These are phyloP conservation scores for Euryodendron excelsum DNA, from an alignment of 148 eudicot species.

Conservation along the genomic window DNA sequence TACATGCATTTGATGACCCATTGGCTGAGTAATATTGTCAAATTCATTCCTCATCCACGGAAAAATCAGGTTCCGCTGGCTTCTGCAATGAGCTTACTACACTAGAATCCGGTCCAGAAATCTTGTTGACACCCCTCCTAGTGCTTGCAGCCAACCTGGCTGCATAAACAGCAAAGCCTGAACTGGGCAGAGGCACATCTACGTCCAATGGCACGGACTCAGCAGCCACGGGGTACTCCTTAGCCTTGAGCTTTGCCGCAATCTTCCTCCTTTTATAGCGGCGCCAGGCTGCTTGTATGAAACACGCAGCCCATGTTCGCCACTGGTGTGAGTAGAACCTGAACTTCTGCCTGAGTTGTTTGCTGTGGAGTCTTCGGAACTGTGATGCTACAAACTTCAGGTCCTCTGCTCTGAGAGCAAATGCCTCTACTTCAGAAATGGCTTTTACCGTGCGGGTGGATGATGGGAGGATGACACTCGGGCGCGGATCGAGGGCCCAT, in stretches of 20 bases:
- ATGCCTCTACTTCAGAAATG: constrained; percentile 71
- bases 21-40: no score
- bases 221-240: constrained; percentile 19
- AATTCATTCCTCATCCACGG: constrained; percentile 59
- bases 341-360: constrained; percentile 63
- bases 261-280: constrained; percentile 39
- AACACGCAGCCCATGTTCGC: constrained; percentile 81
- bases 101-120: constrained; percentile 32
- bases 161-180: constrained; percentile 40
- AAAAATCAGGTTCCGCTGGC: constrained; percentile 88
- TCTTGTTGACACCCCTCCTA: constrained; percentile 34
- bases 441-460: constrained; percentile 81
- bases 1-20: not conserved
- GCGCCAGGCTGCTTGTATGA: constrained; percentile 76
- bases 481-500: constrained; percentile 66
- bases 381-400: constrained; percentile 69
- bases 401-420: constrained; percentile 64
- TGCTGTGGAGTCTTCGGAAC: constrained; percentile 68
- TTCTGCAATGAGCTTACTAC: constrained; percentile 53
- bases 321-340: constrained; percentile 74
- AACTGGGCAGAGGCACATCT: constrained; percentile 18
- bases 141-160: constrained; percentile 41
- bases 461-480: constrained; percentile 55
- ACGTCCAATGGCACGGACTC: not conserved
- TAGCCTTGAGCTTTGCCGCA: constrained; percentile 31